A percentile compares a stretch with the other conserved stretches of the same genome.
Evolutionary conservation across 1,284 basidiomycete genomes (phyloP).

Genomic region (Agaricales sp.): DNA sequence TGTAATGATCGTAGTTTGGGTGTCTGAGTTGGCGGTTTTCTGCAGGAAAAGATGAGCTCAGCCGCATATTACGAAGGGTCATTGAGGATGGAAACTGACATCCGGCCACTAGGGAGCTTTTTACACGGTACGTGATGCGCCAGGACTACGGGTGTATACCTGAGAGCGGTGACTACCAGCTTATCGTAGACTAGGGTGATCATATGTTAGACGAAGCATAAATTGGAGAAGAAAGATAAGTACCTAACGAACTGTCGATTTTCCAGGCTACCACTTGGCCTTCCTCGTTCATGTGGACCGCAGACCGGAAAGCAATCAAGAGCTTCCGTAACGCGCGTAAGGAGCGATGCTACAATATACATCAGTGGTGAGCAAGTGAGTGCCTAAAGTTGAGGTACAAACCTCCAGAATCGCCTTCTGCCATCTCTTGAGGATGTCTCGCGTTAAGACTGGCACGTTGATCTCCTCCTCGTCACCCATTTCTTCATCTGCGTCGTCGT

Average conservation of each 20-base stretch:
- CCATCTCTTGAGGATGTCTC: slow-evolving; percentile 72
- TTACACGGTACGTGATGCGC: slow-evolving; percentile 86
- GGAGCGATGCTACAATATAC: slow-evolving; percentile 62
- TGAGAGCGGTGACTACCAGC: slow-evolving; percentile 78
- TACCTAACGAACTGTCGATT: slow-evolving; percentile 72
- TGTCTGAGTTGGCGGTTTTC: slow-evolving; percentile 70
- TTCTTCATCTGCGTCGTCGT: slow-evolving; percentile 29
- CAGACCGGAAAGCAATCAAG: slow-evolving; percentile 82
- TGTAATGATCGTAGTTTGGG: slow-evolving; percentile 73
- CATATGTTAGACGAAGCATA: no score
- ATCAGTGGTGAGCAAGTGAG: slow-evolving; percentile 2
- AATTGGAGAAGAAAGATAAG: slow-evolving; percentile 2
- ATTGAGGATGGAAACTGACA: slow-evolving; percentile 39
- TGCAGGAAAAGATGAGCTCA: slow-evolving; percentile 19
- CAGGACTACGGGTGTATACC: slow-evolving; percentile 87
- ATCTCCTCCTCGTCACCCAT: slow-evolving; percentile 36
- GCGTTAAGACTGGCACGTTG: slow-evolving; percentile 60
- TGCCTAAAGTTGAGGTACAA: slow-evolving; percentile 12
- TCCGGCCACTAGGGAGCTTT: slow-evolving; percentile 71
- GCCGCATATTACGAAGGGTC: not conserved
- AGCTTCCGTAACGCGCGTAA: slow-evolving; percentile 79
- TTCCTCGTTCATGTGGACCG: slow-evolving; percentile 86
- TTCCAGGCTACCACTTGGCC: slow-evolving; percentile 67
- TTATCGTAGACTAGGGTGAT: slow-evolving; percentile 93
- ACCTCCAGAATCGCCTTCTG: slow-evolving; percentile 88